phyloP scores from a whole-genome alignment of 768 basidiomycete genomes.

The Suillus placidus region DNA sequence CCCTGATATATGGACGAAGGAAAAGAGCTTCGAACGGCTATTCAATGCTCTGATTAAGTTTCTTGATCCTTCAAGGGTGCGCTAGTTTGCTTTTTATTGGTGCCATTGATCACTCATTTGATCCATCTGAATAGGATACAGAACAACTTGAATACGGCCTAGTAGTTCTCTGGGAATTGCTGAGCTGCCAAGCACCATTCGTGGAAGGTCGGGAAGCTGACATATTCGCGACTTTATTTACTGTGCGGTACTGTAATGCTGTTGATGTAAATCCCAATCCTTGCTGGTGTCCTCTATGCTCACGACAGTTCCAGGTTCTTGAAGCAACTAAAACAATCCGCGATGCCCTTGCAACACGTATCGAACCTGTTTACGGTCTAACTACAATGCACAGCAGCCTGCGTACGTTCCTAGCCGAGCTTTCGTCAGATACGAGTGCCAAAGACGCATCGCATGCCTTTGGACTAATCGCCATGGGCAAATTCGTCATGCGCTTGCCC shows the following conservation, averaged over 20 bases:
- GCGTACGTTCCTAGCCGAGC: slow-evolving; percentile 60
- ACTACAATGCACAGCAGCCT: slow-evolving; percentile 80
- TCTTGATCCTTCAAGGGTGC: slow-evolving; percentile 65
- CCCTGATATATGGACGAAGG: slow-evolving; percentile 71
- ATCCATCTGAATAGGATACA: slow-evolving; percentile 46
- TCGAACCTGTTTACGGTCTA: slow-evolving; percentile 84
- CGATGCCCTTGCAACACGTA: slow-evolving; percentile 67
- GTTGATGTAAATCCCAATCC: slow-evolving; percentile 54
- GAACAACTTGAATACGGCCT: slow-evolving; percentile 77
- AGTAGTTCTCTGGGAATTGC: slow-evolving; percentile 81
- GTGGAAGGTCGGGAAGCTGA: slow-evolving; percentile 83
- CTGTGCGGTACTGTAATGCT: slow-evolving; percentile 72
- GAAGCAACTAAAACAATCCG: slow-evolving; percentile 84
- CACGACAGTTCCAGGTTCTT: slow-evolving; percentile 56
- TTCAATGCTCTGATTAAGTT: slow-evolving; percentile 67
- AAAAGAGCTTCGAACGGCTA: slow-evolving; percentile 69
- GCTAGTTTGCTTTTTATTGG: slow-evolving; percentile 20
- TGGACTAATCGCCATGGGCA: slow-evolving; percentile 81
- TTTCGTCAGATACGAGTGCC: slow-evolving; percentile 51
- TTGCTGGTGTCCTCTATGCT: neutral
- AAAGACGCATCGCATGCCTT: slow-evolving; percentile 77
- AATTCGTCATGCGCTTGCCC: slow-evolving; percentile 80
- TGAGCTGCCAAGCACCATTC: slow-evolving; percentile 71
- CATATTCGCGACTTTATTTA: slow-evolving; percentile 70
- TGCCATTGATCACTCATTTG: neutral